A percentile compares a stretch with the other conserved stretches of the same genome.
Conservation (phyloP, 345 rosid species). For the Ailanthus altissimus region DNA sequence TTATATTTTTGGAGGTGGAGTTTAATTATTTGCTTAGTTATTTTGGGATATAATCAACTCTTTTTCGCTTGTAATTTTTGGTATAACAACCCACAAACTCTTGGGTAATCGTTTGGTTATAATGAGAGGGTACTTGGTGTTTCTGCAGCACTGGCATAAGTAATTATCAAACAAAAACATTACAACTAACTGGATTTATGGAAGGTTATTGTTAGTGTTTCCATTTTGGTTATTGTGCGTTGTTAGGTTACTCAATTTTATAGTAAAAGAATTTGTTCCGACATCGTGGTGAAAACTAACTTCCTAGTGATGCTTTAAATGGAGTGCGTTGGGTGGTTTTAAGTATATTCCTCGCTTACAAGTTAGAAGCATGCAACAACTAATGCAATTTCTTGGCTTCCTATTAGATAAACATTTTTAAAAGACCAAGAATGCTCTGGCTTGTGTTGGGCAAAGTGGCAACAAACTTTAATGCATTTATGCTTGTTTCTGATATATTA, state of each 20-base stretch:
- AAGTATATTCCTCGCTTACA: neutral
- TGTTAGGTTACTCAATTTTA: neutral
- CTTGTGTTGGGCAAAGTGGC: neutral
- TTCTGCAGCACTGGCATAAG: neutral
- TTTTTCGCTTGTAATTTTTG: neutral
- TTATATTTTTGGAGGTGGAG: neutral
- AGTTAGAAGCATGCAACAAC: conserved; percentile 12
- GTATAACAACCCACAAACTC: neutral
- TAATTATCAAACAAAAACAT: neutral
- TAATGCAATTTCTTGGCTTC: neutral
- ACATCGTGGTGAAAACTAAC: neutral
- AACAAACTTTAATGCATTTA: neutral
- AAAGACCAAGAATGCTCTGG: neutral
- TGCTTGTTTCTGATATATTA: neutral
- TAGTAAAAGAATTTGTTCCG: neutral
- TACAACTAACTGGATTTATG: neutral
- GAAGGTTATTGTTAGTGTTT: neutral
- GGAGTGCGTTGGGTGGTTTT: neutral
- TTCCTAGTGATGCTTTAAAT: neutral
- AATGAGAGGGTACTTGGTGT: neutral
- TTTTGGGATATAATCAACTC: neutral
- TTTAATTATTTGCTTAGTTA: neutral
- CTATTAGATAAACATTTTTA: neutral
- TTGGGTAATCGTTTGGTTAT: neutral
- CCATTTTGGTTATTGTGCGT: neutral